These are phyloP conservation scores for Coemansia sp. DNA, from an alignment of 192 early-diverging fungal genomes.

Conservation along the genomic window DNA sequence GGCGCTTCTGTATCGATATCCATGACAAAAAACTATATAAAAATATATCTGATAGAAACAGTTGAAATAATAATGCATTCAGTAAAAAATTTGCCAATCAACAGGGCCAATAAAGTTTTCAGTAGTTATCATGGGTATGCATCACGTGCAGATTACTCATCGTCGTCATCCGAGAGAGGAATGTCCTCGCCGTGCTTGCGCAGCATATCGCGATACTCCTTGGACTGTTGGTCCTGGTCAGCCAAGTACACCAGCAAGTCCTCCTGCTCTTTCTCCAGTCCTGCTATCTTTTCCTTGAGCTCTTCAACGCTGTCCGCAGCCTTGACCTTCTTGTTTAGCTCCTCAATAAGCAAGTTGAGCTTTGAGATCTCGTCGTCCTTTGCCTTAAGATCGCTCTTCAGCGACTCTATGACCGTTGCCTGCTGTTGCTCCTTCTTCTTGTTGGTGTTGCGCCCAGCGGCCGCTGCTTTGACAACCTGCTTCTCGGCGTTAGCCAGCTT, in stretches of 20 bases:
- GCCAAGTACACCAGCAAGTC: conserved; percentile 81
- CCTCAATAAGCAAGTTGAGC: conserved; percentile 62
- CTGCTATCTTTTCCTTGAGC: conserved; percentile 45
- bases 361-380: conserved; percentile 49
- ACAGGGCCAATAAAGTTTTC: not conserved
- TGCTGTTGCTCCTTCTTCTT: conserved; percentile 57
- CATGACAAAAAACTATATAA: conserved; percentile 13
- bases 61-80: not conserved
- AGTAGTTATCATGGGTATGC: conserved; percentile 6
- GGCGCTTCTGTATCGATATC: conserved; percentile 31
- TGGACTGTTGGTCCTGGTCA: conserved; percentile 75
- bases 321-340: conserved; percentile 52
- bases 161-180: conserved; percentile 59
- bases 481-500: conserved; percentile 50
- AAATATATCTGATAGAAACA: not conserved
- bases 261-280: conserved; percentile 71
- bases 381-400: conserved; percentile 21
- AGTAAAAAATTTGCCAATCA: not conserved
- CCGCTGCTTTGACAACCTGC: conserved; percentile 51
- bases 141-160: conserved; percentile 12
- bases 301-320: conserved; percentile 24
- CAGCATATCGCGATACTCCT: conserved; percentile 56
- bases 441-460: conserved; percentile 43
- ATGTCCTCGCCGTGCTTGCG: conserved; percentile 57
- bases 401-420: conserved; percentile 19